These are phyloP conservation scores for Chalciporus chontae DNA, from an alignment of 768 basidiomycete species.

Conservation along the genomic window DNA sequence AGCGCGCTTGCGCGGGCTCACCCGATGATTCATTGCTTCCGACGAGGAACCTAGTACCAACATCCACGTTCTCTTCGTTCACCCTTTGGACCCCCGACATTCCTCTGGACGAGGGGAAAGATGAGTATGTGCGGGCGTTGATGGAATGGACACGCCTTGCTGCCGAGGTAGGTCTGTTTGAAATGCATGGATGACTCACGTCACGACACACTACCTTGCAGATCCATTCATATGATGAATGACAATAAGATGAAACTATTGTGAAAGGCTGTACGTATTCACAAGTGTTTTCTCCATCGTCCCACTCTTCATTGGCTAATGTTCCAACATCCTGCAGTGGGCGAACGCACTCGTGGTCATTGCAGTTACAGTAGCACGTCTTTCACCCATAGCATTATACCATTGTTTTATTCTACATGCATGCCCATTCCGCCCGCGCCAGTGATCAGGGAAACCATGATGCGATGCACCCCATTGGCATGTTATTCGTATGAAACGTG, in stretches of 20 bases:
- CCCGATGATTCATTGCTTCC: background rate
- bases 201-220: background rate
- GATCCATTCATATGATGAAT: constrained; percentile 28
- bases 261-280: no score
- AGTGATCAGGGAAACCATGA: no score
- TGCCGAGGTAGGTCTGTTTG: constrained; percentile 46
- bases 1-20: constrained; percentile 14
- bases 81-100: constrained; percentile 77
- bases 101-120: constrained; percentile 61
- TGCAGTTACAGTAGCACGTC: no score
- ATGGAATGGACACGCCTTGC: constrained; percentile 70
- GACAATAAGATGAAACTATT: background rate
- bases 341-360: no score
- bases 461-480: no score
- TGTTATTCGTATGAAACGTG: no score
- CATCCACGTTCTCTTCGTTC: constrained; percentile 59
- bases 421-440: no score
- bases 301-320: no score
- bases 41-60: constrained; percentile 41
- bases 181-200: no score
- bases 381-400: no score
- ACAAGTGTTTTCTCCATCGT: no score
- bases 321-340: background rate
- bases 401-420: no score
- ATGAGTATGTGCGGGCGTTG: constrained; percentile 69